Evolutionary conservation across 1,139 yeast species (phyloP).

Genomic region (Sugiyamaella castrensis): DNA sequence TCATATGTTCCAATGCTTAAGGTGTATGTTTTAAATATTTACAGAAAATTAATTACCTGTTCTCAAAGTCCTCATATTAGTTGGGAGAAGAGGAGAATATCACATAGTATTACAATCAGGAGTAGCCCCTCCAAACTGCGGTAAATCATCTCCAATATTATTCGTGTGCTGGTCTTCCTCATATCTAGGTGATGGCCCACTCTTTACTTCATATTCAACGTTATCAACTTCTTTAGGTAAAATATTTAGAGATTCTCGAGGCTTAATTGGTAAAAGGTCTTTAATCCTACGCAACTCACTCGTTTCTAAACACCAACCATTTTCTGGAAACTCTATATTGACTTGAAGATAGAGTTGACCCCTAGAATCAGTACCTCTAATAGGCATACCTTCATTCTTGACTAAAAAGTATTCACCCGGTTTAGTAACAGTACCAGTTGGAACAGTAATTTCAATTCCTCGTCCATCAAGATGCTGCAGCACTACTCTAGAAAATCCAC

Average conservation of each 20-base stretch:
- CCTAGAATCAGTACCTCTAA: conserved; percentile 42
- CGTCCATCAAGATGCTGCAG: conserved; percentile 83
- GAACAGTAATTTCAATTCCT: conserved; percentile 61
- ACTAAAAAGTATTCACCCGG: conserved; percentile 74
- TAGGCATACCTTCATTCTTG: conserved; percentile 84
- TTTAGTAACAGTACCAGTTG: conserved; percentile 62
- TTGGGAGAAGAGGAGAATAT: neutral
- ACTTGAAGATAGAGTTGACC: conserved; percentile 77
- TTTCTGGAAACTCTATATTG: conserved; percentile 78
- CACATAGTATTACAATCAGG: conserved; percentile 29
- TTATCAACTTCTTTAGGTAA: conserved; percentile 27
- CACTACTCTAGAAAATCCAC: conserved; percentile 70
- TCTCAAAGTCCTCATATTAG: neutral
- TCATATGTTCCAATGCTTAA: too few species aligned
- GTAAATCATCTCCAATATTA: conserved; percentile 12
- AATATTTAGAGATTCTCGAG: conserved; percentile 16
- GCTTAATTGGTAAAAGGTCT: conserved; percentile 28
- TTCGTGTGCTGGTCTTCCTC: conserved; percentile 17
- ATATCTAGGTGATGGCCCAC: conserved; percentile 13
- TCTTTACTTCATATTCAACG: conserved; percentile 22
- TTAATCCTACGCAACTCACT: conserved; percentile 28
- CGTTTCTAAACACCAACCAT: conserved; percentile 39
- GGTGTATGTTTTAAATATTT: too few species aligned
- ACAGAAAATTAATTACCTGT: too few species aligned
- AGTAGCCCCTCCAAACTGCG: conserved; percentile 13